phyloP scores from a whole-genome alignment of 441 rosid species.

The Brassica balearica region DNA sequence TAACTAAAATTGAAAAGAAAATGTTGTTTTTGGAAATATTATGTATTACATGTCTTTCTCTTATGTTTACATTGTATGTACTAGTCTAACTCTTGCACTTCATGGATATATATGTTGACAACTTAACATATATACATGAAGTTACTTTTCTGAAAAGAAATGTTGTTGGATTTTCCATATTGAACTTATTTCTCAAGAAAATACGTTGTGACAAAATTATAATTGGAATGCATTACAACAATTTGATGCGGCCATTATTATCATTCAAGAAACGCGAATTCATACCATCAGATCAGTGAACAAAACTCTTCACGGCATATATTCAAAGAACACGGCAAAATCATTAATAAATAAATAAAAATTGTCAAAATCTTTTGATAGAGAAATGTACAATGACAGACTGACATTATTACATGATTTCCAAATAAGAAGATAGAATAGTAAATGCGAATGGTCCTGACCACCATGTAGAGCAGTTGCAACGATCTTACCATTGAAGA shows the following conservation, averaged over 20 bases:
- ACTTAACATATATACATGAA: background rate
- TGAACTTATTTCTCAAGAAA: background rate
- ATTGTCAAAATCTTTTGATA: constrained; percentile 17
- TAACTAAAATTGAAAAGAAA: background rate
- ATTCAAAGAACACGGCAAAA: background rate
- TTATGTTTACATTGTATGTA: background rate
- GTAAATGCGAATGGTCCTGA: constrained; percentile 38
- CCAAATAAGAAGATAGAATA: constrained; percentile 18
- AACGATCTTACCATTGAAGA: constrained; percentile 14
- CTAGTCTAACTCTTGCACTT: background rate
- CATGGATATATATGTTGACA: background rate
- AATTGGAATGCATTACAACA: background rate
- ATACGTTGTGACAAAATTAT: background rate
- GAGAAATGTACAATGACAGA: constrained; percentile 20
- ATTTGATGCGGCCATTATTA: background rate
- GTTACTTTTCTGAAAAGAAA: background rate
- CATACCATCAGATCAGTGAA: constrained; percentile 1
- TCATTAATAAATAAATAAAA: background rate
- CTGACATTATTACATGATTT: constrained; percentile 17
- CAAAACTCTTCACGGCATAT: background rate
- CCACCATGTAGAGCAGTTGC: constrained; percentile 29
- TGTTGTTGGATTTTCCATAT: background rate
- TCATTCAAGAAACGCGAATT: constrained; percentile 6
- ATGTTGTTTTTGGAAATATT: constrained; percentile 1
- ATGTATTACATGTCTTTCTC: background rate